Evolutionary conservation across 1,139 yeast species (phyloP).

Genomic region (Debaryomyces subglobosus): DNA sequence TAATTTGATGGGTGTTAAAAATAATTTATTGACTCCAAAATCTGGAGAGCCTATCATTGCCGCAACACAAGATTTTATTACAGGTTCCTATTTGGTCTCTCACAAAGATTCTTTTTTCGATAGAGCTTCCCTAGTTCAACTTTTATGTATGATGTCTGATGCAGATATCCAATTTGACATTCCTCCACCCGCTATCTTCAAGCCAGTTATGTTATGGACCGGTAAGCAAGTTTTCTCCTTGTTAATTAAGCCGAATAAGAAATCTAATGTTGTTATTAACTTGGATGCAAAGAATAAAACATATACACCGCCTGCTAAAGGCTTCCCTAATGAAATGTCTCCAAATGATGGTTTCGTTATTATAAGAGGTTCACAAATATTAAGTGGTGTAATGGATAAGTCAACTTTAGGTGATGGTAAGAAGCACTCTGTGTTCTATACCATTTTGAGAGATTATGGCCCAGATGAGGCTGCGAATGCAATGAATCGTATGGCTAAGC

Average conservation of each 20-base stretch:
- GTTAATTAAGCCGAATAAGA: constrained; percentile 78
- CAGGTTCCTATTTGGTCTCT: constrained; percentile 91
- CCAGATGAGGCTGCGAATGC: constrained; percentile 94
- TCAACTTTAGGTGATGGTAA: constrained; percentile 97
- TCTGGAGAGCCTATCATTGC: constrained; percentile 99
- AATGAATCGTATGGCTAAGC: constrained; percentile 98
- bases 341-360: constrained; percentile 95
- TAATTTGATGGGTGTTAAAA: constrained; percentile 96
- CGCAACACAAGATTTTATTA: constrained; percentile 98
- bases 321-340: constrained; percentile 88
- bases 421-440: constrained; percentile 94
- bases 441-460: constrained; percentile 92
- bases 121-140: constrained; percentile 79
- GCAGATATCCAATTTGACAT: constrained; percentile 84
- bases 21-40: constrained; percentile 91
- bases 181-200: constrained; percentile 93
- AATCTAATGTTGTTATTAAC: constrained; percentile 81
- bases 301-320: constrained; percentile 67
- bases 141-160: constrained; percentile 95
- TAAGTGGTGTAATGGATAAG: constrained; percentile 97
- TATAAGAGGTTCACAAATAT: constrained; percentile 84
- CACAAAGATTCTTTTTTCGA: constrained; percentile 93
- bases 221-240: constrained; percentile 94
- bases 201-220: constrained; percentile 92
- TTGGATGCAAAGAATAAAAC: constrained; percentile 95